Conservation (phyloP, 2,329 filamentous ascomycete genomes). For the Penicillium sp. region DNA sequence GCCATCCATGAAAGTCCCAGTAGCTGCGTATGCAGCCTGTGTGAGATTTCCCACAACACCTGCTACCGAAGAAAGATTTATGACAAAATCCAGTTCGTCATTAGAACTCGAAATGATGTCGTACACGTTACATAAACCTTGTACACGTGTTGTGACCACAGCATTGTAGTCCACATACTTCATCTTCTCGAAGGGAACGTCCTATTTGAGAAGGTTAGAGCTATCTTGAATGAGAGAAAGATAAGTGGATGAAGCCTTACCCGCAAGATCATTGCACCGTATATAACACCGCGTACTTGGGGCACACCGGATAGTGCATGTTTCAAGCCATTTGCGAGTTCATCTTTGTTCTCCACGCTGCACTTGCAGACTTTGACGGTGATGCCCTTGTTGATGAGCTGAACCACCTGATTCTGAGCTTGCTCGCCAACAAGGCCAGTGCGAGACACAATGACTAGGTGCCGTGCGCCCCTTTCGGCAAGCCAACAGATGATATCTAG, state of each 20-base stretch:
- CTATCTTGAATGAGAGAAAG: fast-evolving
- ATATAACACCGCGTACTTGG: constrained; percentile 41
- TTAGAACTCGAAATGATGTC: constrained; percentile 9
- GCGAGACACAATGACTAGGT: constrained; percentile 51
- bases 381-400: constrained; percentile 13
- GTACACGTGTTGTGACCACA: constrained; percentile 19
- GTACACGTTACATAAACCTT: constrained; percentile 31
- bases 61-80: constrained; percentile 22
- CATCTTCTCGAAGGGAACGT: constrained; percentile 25
- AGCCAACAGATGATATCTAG: constrained; percentile 49
- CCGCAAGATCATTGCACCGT: constrained; percentile 43
- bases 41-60: constrained; percentile 38
- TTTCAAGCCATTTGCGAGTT: constrained; percentile 12
- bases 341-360: constrained; percentile 24
- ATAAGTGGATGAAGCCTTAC: constrained; percentile 11
- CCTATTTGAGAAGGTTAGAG: constrained; percentile 12
- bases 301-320: constrained; percentile 26
- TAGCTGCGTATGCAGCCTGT: constrained; percentile 57
- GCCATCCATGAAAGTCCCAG: constrained; percentile 21
- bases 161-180: constrained; percentile 22
- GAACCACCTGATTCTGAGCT: constrained; percentile 9
- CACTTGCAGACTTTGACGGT: constrained; percentile 27
- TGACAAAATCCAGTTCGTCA: constrained; percentile 22
- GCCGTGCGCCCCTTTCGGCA: constrained; percentile 45
- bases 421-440: constrained; percentile 25